A percentile compares a stretch with the other conserved stretches of the same genome.
Evolutionary conservation across 495 filamentous ascomycete genomes (phyloP).

Genomic region (Polyplosphaeria fusca): DNA sequence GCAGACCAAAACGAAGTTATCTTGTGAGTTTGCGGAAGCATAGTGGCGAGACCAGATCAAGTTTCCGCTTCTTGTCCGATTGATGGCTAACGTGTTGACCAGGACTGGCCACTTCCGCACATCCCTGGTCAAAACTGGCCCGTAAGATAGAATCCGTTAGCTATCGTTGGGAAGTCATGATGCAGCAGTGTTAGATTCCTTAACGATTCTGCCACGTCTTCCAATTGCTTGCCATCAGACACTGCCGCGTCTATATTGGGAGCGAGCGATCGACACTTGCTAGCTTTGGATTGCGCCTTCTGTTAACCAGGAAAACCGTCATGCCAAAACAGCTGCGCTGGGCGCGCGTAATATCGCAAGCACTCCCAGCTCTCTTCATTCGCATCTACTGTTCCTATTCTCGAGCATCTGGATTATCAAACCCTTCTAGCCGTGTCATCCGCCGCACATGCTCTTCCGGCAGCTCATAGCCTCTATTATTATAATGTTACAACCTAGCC

Average conservation of each 20-base stretch:
- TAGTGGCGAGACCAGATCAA: background rate
- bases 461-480: too few relatives aligned
- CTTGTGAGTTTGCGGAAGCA: background rate
- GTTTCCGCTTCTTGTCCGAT: background rate
- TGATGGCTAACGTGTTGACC: background rate
- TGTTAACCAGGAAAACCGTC: too few relatives aligned
- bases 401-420: background rate
- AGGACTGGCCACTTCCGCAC: background rate
- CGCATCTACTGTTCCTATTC: background rate
- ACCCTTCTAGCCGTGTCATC: background rate
- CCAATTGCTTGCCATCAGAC: too few relatives aligned
- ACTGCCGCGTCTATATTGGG: too few relatives aligned
- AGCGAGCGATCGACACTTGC: too few relatives aligned
- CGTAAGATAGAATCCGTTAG: background rate
- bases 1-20: background rate
- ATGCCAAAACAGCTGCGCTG: too few relatives aligned
- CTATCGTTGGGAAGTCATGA: too few relatives aligned
- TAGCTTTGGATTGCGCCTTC: too few relatives aligned
- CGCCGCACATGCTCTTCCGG: too few relatives aligned
- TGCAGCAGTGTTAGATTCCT: too few relatives aligned
- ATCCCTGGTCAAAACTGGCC: background rate
- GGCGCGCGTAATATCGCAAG: too few relatives aligned
- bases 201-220: too few relatives aligned
- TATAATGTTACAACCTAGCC: slow-evolving; percentile 8
- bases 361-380: background rate